These are phyloP conservation scores for Avicennia marina DNA, from an alignment of 257 asterid species.

Conservation along the genomic window DNA sequence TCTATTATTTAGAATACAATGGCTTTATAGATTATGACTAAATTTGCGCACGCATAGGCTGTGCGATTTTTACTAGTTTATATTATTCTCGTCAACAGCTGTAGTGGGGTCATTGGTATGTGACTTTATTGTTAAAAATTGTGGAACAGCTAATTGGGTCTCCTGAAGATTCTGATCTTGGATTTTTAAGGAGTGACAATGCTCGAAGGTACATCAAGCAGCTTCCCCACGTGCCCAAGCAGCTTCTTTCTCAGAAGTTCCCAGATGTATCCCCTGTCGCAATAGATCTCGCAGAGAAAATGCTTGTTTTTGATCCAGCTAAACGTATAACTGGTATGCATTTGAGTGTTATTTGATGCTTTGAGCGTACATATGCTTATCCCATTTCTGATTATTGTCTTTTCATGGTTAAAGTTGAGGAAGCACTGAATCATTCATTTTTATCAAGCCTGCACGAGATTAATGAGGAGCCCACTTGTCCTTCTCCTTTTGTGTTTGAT, in stretches of 20 bases:
- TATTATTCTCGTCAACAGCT: not conserved
- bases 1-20: no score
- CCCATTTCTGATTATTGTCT: not conserved
- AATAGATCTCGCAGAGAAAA: constrained; percentile 55
- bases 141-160: constrained; percentile 51
- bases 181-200: constrained; percentile 52
- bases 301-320: constrained; percentile 60
- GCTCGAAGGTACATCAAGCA: constrained; percentile 52
- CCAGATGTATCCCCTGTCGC: constrained; percentile 51
- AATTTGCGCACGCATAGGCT: no score
- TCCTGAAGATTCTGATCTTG: constrained; percentile 67
- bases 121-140: not conserved
- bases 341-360: not conserved
- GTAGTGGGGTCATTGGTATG: not conserved
- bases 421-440: constrained; percentile 60
- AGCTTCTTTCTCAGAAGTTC: constrained; percentile 34
- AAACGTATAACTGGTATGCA: constrained; percentile 59
- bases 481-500: constrained; percentile 53
- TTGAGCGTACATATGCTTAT: not conserved
- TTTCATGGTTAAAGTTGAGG: constrained; percentile 37
- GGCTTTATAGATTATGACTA: no score
- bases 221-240: constrained; percentile 51
- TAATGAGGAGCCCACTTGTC: constrained; percentile 57
- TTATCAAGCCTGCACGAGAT: constrained; percentile 59
- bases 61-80: no score